Base-by-base conservation (phyloP, 164 flowering plant genomes). In the Hamamelis virginiana region DNA sequence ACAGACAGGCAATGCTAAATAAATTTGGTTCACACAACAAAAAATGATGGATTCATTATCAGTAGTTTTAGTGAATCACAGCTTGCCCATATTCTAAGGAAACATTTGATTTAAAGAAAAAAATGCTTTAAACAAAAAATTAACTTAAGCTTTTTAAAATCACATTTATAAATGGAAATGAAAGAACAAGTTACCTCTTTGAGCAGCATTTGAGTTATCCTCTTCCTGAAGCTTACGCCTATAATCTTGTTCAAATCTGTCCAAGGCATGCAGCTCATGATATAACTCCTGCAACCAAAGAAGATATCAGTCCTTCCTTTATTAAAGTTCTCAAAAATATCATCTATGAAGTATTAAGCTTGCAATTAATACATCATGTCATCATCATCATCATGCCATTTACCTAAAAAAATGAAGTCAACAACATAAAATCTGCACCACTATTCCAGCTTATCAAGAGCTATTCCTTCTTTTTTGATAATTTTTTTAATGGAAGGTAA, bases 211-310 rank as follows among this genome's bases (percentile, higher is more conserved):
- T 61, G 87, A 69, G 51, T 80, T 84, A 46, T 93, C 97, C 77
- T 86, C 97, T 83, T 93, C 98, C 74, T 93, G 90, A 75, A 83
- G 86, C 77, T 89, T 91, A 14, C 93, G 85, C 10, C 85, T 77
- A 72, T 89, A 86, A 71, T 93, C 98, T 78, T 87, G 97, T 69
- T 93, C 95, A 80, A 88, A 89, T 82, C 98, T 87, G 76, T 93
- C 98, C 82, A 87, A 72, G 22, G 97, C 90, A 83, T 91, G 93
- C 80, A 83, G 75, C 75, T 91, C 98, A 76, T 93, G 98, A 77
- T 93, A 93, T 33, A 93, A 77, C 76, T 93, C 98, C 98, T 93
- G 84, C 74, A 77, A 72, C 66, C 72, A 76, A 44, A 66, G 78
- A 44, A 68, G 27, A 26, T 45, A 25, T 51, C 19, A 0, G 47